Evolutionary conservation across 805 yeast species (phyloP), one percentile per base, ranked within the genome.

Genomic region (Starmera dryadoides): DNA sequence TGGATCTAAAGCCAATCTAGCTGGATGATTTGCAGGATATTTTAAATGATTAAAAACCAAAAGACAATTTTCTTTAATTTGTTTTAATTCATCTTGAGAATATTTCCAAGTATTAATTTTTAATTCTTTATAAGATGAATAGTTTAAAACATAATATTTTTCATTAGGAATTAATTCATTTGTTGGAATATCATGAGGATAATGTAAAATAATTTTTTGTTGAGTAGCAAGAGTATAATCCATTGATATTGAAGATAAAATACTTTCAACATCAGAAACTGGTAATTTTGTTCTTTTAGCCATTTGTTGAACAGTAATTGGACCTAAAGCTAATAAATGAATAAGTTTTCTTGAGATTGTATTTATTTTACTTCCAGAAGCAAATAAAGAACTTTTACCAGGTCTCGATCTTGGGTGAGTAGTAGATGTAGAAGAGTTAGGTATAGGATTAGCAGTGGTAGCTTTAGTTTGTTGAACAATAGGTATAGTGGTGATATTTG

Each of bases 311-410:
- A 53, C 44, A 1, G 72, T 50, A 15, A 58, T 53, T 2, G 79
- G 77, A 1, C 77, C 79, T 32, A 74, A 52, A 1, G 80, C 75
- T 29, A 75, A 48, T 20, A 68, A 52, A 44, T 70, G 71, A 18
- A 72, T 48, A 30, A 74, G 58, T 37, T 70, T 65, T 47, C 46
- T 53, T n/a, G 52, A 40, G 20, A 54, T 47, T 15, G 50, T 45
- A 16, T 48, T 36, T 26, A 48, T 38, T 21, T 52, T 41, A 33
- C 47, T 47, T 11, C 51, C 40, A 3, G 56, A 32, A 42, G 52
- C 35, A n/a, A 38, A 18, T 11, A 29, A 19, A 9, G 35, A 16
- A 17, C 20, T 35, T 19, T 17, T 17, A n/a, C n/a, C n/a, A 34
- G 14, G 33, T 26, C 15, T 30, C 19, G 29, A 15, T 35, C 20